These are phyloP conservation scores for Pythium dissimile DNA, from an alignment of 352 stramenopile species.

Conservation along the genomic window DNA sequence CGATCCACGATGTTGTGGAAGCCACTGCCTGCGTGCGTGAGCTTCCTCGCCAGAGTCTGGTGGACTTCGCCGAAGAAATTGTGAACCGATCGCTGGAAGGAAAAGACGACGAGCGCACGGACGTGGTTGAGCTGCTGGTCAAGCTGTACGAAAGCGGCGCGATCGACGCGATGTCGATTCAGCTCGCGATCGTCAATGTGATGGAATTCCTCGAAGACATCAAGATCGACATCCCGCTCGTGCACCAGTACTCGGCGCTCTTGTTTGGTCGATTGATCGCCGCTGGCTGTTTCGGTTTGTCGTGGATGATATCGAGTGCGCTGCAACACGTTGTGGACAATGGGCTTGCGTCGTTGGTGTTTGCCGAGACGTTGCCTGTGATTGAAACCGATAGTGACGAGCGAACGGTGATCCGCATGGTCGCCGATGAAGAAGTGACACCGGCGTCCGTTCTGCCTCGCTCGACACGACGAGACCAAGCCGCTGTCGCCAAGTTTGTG, in stretches of 20 bases:
- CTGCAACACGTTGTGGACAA: constrained; percentile 54
- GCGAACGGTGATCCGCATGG: constrained; percentile 64
- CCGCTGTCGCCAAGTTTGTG: constrained; percentile 54
- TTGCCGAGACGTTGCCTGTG: constrained; percentile 71
- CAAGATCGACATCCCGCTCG: constrained; percentile 80
- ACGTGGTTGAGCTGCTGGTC: constrained; percentile 73
- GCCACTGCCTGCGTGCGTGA: constrained; percentile 67
- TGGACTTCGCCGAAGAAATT: constrained; percentile 68
- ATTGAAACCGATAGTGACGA: constrained; percentile 68
- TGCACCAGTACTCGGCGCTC: constrained; percentile 74
- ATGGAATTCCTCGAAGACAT: constrained; percentile 86
- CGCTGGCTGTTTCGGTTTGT: constrained; percentile 78
- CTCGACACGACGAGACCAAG: constrained; percentile 34
- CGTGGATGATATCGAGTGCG: constrained; percentile 69
- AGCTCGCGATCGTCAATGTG: constrained; percentile 58
- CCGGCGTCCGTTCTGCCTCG: constrained; percentile 45
- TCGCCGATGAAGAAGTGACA: constrained; percentile 76
- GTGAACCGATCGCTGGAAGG: constrained; percentile 73
- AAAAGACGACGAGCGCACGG: constrained; percentile 62
- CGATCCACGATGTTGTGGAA: constrained; percentile 79
- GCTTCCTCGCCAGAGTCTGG: constrained; percentile 44
- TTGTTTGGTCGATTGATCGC: constrained; percentile 74
- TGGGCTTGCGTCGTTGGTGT: constrained; percentile 61
- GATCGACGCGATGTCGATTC: constrained; percentile 69
- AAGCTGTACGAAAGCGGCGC: constrained; percentile 64